These are phyloP conservation scores for Vanrija sp. DNA, from an alignment of 1,284 basidiomycete genomes.

Conservation along the genomic window DNA sequence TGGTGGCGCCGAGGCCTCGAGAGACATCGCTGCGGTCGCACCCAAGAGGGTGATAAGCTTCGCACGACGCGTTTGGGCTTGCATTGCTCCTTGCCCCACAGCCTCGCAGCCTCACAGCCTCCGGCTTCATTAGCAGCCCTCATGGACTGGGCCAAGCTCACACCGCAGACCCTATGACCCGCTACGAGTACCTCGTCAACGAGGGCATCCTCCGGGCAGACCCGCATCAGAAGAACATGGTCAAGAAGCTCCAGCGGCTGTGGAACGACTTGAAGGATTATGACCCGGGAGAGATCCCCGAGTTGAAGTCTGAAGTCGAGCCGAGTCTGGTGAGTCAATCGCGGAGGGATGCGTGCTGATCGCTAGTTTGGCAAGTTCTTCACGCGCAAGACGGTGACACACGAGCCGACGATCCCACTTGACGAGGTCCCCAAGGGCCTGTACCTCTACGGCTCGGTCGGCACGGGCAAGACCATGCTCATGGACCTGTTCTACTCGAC, in stretches of 20 bases:
- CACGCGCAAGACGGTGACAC: conserved; percentile 42
- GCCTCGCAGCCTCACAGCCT: neutral
- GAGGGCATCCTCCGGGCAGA: conserved; percentile 71
- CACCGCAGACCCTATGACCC: conserved; percentile 45
- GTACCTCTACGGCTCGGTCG: conserved; percentile 96
- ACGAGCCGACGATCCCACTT: conserved; percentile 44
- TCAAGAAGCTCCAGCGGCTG: conserved; percentile 73
- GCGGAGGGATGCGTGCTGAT: conserved; percentile 4
- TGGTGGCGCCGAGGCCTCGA: neutral
- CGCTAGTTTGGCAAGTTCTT: conserved; percentile 63
- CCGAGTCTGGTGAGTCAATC: conserved; percentile 29
- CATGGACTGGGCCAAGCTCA: neutral
- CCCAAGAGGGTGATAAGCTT: neutral
- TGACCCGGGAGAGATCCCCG: conserved; percentile 62
- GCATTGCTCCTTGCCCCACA: neutral
- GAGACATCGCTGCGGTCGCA: neutral
- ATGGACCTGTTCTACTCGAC: conserved; percentile 98
- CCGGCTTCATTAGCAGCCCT: no score
- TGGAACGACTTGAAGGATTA: conserved; percentile 72
- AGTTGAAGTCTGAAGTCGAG: conserved; percentile 43
- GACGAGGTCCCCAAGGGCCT: conserved; percentile 73
- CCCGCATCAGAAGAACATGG: conserved; percentile 77
- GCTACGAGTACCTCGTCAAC: conserved; percentile 72
- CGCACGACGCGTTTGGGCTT: neutral
- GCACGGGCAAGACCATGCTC: conserved; percentile 93